These are phyloP conservation scores for Blastobotrys malaysiensis DNA, from an alignment of 1,139 yeast genomes.

Conservation along the genomic window DNA sequence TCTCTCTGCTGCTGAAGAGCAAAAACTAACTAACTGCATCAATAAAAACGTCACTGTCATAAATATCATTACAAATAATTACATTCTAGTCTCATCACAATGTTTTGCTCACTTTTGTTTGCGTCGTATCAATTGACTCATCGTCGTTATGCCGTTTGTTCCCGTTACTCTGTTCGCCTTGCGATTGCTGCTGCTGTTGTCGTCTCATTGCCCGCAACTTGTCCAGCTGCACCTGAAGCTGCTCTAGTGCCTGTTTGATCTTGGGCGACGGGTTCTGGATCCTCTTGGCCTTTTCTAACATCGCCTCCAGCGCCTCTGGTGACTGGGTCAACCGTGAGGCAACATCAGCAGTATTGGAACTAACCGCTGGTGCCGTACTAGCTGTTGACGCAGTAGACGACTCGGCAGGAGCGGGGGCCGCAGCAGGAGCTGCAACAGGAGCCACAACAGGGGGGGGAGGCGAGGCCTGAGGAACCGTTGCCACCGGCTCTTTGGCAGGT, in stretches of 20 bases:
- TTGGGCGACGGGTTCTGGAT: slow-evolving; percentile 35
- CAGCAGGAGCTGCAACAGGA: slow-evolving; percentile 6
- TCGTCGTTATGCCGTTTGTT: neutral
- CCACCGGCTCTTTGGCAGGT: too few species aligned
- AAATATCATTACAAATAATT: neutral
- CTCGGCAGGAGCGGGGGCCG: slow-evolving; percentile 5
- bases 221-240: slow-evolving; percentile 33
- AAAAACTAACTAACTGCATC: neutral
- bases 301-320: slow-evolving; percentile 32
- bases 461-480: neutral
- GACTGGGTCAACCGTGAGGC: slow-evolving; percentile 12
- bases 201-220: slow-evolving; percentile 23
- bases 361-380: slow-evolving; percentile 3
- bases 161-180: slow-evolving; percentile 16
- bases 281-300: slow-evolving; percentile 34
- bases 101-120: neutral
- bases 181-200: slow-evolving; percentile 18
- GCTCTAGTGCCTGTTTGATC: slow-evolving; percentile 33
- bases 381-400: slow-evolving; percentile 1
- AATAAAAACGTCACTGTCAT: neutral
- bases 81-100: slow-evolving; percentile 1
- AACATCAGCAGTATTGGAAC: neutral
- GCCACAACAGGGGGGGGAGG: slow-evolving; percentile 6
- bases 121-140: neutral
- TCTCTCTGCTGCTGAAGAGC: neutral